Conservation (phyloP, 192 early-diverging fungal species). For the Entophlyctis helioformis region DNA sequence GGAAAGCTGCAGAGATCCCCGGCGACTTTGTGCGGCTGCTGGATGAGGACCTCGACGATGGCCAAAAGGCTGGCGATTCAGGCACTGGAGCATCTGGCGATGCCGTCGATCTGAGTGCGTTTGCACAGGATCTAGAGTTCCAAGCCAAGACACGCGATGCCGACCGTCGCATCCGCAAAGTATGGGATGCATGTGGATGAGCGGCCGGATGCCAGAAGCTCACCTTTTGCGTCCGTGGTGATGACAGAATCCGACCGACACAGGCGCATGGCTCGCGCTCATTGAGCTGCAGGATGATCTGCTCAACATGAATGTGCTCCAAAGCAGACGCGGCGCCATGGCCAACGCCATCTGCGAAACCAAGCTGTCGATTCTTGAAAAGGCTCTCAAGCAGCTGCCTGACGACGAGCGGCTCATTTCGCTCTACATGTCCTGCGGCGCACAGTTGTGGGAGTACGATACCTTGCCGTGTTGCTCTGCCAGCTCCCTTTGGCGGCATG, state of each 20-base stretch:
- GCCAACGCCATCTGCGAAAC: slow-evolving; percentile 17
- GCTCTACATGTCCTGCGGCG: slow-evolving; percentile 14
- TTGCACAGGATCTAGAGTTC: no score
- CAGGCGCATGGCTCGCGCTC: slow-evolving; percentile 21
- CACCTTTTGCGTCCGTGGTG: no score
- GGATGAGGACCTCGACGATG: no score
- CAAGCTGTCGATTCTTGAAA: slow-evolving; percentile 29
- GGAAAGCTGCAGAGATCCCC: no score
- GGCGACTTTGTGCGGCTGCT: no score
- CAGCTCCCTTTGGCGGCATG: not conserved
- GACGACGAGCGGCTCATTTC: slow-evolving; percentile 10
- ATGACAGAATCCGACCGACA: slow-evolving; percentile 24
- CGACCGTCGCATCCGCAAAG: no score
- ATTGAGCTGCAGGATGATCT: slow-evolving; percentile 28
- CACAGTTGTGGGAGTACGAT: slow-evolving; percentile 15
- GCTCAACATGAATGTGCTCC: not conserved
- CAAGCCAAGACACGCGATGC: no score
- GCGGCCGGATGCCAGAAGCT: no score
- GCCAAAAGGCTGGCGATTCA: no score
- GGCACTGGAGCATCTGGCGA: no score
- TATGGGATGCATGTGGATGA: no score
- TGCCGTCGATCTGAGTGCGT: no score
- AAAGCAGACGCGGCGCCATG: not conserved
- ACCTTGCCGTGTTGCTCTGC: not conserved
- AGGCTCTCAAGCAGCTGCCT: slow-evolving; percentile 18